Percentiles rank a stretch among this genome's conserved stretches.
Evolutionary conservation across 2,329 filamentous ascomycete genomes (phyloP).

Genomic region (Aspergillus neotritici): DNA sequence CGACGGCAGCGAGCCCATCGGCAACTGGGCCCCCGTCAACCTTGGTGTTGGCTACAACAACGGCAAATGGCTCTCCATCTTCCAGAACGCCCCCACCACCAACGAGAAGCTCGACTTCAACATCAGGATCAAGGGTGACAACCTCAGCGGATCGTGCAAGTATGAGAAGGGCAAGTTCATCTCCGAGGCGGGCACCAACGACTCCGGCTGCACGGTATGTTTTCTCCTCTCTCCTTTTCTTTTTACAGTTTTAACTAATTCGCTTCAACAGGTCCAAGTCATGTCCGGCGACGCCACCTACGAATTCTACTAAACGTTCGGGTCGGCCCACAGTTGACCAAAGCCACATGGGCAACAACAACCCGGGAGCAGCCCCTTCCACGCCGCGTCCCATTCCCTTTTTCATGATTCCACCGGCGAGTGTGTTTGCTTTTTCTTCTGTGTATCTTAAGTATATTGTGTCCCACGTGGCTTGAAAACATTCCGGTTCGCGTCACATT

Average conservation of each 20-base stretch:
- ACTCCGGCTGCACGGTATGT: slow-evolving; percentile 76
- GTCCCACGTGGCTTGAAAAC: slow-evolving; percentile 23
- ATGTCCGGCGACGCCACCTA: slow-evolving; percentile 47
- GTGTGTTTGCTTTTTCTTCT: slow-evolving; percentile 27
- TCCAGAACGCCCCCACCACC: slow-evolving; percentile 76
- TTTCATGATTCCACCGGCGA: slow-evolving; percentile 26
- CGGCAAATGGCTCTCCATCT: slow-evolving; percentile 76
- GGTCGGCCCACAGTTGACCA: background rate
- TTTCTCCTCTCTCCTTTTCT: background rate
- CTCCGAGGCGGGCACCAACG: slow-evolving; percentile 43
- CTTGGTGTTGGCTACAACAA: slow-evolving; percentile 70
- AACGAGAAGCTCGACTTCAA: slow-evolving; percentile 66
- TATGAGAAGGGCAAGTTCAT: slow-evolving; percentile 61
- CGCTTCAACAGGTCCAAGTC: slow-evolving; percentile 44
- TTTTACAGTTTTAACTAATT: no score
- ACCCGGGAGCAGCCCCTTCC: slow-evolving; percentile 11
- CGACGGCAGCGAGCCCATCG: slow-evolving; percentile 51
- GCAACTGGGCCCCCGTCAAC: slow-evolving; percentile 86
- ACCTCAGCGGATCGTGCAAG: slow-evolving; percentile 56
- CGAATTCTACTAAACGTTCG: slow-evolving; percentile 35
- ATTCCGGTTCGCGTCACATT: slow-evolving; percentile 21
- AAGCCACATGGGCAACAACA: slow-evolving; percentile 8
- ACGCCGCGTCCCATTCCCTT: slow-evolving; percentile 15
- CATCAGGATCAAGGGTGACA: slow-evolving; percentile 67
- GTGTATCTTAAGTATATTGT: slow-evolving; percentile 33